These are phyloP conservation scores for Nemania serpens DNA, from an alignment of 2,329 filamentous ascomycete genomes.

Conservation along the genomic window DNA sequence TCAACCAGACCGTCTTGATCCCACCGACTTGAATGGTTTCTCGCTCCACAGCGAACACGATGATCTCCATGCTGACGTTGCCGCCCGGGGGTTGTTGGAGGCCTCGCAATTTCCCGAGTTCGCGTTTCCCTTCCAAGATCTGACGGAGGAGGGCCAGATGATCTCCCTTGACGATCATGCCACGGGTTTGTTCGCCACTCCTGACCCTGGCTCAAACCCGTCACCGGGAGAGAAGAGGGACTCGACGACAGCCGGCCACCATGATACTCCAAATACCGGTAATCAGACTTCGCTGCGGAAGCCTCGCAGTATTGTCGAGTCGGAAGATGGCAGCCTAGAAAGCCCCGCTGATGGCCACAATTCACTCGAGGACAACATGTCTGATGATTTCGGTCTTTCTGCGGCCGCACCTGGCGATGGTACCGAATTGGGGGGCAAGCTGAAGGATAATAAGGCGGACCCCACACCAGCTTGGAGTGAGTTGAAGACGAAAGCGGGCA, in stretches of 20 bases:
- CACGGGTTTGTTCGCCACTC: slow-evolving; percentile 40
- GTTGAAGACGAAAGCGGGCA: slow-evolving; percentile 88
- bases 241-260: slow-evolving; percentile 45
- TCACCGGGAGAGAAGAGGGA: slow-evolving; percentile 46
- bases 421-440: slow-evolving; percentile 57
- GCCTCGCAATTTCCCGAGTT: slow-evolving; percentile 58
- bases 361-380: slow-evolving; percentile 57
- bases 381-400: slow-evolving; percentile 63
- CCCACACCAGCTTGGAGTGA: slow-evolving; percentile 75
- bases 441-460: slow-evolving; percentile 63
- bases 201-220: slow-evolving; percentile 41
- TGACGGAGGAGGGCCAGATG: slow-evolving; percentile 50
- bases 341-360: slow-evolving; percentile 51
- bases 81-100: slow-evolving; percentile 48
- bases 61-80: slow-evolving; percentile 39
- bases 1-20: slow-evolving; percentile 39
- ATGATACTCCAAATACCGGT: slow-evolving; percentile 41
- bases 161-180: slow-evolving; percentile 46
- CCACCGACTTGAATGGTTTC: slow-evolving; percentile 44
- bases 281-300: slow-evolving; percentile 33
- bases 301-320: slow-evolving; percentile 43
- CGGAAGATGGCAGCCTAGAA: slow-evolving; percentile 52
- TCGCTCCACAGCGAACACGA: slow-evolving; percentile 45
- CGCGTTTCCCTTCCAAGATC: slow-evolving; percentile 54
- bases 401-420: slow-evolving; percentile 54